Evolutionary conservation across 2,329 filamentous ascomycete genomes (phyloP).

Genomic region (Cyclaneusma minus): DNA sequence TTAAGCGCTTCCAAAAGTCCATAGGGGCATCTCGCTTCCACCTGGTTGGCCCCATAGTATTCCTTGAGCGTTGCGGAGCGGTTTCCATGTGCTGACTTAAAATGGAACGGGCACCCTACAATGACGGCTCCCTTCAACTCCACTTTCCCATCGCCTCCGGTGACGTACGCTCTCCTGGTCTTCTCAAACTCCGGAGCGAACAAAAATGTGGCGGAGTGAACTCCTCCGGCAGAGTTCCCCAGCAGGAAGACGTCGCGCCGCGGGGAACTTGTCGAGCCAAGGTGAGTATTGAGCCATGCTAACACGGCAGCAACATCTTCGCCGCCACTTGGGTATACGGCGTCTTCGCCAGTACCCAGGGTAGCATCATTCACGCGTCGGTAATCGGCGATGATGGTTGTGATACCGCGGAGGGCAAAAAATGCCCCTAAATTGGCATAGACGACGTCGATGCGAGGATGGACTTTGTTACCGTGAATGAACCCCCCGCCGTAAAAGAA

Average conservation of each 20-base stretch:
- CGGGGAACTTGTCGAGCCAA: neutral
- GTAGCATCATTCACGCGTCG: slow-evolving; percentile 10
- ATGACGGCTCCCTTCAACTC: slow-evolving; percentile 11
- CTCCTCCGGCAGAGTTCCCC: slow-evolving; percentile 17
- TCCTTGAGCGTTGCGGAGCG: slow-evolving; percentile 3
- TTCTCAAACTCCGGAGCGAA: slow-evolving; percentile 9
- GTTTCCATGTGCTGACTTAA: slow-evolving; percentile 3
- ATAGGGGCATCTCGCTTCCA: slow-evolving; percentile 7
- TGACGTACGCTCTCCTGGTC: slow-evolving; percentile 7
- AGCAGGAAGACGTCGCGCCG: slow-evolving; percentile 13
- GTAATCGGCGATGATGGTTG: slow-evolving; percentile 15
- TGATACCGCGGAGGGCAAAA: slow-evolving; percentile 13
- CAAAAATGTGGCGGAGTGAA: slow-evolving; percentile 16
- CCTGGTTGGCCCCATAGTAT: slow-evolving; percentile 10
- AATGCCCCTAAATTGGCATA: slow-evolving; percentile 16
- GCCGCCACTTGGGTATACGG: slow-evolving; percentile 10
- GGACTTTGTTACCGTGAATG: slow-evolving; percentile 12
- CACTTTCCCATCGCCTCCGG: slow-evolving; percentile 4
- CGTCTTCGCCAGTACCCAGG: slow-evolving; percentile 10
- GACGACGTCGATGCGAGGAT: slow-evolving; percentile 8
- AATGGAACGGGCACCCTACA: slow-evolving; percentile 12
- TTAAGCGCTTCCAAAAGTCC: slow-evolving; percentile 8
- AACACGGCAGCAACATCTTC: slow-evolving; percentile 13
- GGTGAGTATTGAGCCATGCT: slow-evolving; percentile 9
- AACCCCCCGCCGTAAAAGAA: slow-evolving; percentile 17